Percentiles rank a stretch among this genome's conserved stretches.
phyloP scores from a whole-genome alignment of 2,329 filamentous ascomycete species.

The Macrophomina pseudophaseolina region DNA sequence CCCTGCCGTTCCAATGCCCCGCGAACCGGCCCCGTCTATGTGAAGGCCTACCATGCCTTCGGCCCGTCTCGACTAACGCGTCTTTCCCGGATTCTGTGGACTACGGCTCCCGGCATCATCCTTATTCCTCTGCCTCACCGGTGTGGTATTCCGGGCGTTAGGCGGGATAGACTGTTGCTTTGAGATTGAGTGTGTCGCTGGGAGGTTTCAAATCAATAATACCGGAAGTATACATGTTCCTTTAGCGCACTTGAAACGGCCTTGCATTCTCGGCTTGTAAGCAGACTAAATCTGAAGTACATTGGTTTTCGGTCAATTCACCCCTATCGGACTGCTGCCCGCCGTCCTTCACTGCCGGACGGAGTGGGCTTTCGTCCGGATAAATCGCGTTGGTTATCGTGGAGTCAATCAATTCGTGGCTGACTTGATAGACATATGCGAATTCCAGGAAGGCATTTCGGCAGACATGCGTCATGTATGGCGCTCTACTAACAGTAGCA shows the following conservation, averaged over 20 bases:
- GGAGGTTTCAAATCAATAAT: neutral
- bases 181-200: neutral
- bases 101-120: neutral
- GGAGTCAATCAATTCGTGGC: neutral
- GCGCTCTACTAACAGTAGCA: neutral
- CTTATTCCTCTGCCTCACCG: neutral
- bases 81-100: neutral
- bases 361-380: neutral
- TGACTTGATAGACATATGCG: neutral
- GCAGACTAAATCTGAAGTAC: neutral
- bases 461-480: neutral
- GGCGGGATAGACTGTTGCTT: neutral
- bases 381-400: neutral
- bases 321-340: neutral
- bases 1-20: neutral
- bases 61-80: neutral
- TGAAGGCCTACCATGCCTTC: neutral
- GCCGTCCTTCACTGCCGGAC: neutral
- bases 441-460: neutral
- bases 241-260: neutral
- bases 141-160: neutral
- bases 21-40: neutral
- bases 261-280: neutral
- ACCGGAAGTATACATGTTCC: neutral
- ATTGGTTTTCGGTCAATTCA: neutral